Evolutionary conservation across 129 eudicot species (phyloP), one percentile per base, ranked within the genome.

Genomic region (Chrysanthemum seticuspe): DNA sequence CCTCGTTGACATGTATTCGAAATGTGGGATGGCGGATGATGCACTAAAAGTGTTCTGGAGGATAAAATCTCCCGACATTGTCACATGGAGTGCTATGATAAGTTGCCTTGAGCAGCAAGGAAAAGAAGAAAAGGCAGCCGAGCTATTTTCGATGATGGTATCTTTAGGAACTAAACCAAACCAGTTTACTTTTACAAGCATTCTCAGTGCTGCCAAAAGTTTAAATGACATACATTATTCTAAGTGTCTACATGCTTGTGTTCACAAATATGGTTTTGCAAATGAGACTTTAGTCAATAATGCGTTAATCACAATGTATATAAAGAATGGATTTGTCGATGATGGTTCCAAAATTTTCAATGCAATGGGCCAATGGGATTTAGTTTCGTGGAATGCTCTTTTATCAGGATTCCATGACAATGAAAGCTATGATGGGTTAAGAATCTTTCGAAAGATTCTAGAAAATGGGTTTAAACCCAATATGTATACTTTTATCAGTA

Each of bases 71-170:
- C 82, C 85, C 5, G 82, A 82, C 11, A 15, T 67, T 68, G 82
- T 82, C n/a, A 82, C 76, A 44, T 82, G 85, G 85, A 82, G 85
- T 68, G 76, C 82, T 13, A 82, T 82, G 50, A 82, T 82, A 0
- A 58, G 79, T 82, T 82, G 85, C 76, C 79, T 77, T 45, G 82
- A 67, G 31, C 85, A 82, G 29, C 85, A 82, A 75, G 79, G 82
- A 54, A 77, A 62, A 21, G 61, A 72, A 68, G 69, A 73, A 73
- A 69, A 82, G 31, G 85, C 85, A 47, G 59, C 79, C 2, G 82
- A 73, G 51, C 49, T 82, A 14, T 82, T 82, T 73, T 45, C 18
- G 72, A 59, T 27, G 76, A 77, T 82, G 85, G 15, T 71, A 49
- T 70, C 66, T 14, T 77, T 31, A 66, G 85, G 85, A 57, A 61